phyloP scores from a whole-genome alignment of 2,329 filamentous ascomycete genomes.

The Colletotrichum sp. region DNA sequence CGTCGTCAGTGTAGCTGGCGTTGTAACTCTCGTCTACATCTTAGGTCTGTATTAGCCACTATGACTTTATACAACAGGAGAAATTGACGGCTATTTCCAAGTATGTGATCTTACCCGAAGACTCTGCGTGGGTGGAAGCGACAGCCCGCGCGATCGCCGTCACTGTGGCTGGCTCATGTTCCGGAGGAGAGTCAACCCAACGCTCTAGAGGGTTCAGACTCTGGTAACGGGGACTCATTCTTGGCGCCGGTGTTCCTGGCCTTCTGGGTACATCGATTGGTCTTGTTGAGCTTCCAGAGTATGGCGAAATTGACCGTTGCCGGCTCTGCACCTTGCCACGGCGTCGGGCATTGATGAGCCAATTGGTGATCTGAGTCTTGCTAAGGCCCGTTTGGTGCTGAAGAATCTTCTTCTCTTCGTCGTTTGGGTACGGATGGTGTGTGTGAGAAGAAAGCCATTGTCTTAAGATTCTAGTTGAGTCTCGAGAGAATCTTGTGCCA shows the following conservation, averaged over 20 bases:
- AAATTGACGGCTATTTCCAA: accelerated
- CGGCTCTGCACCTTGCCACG: conserved; percentile 50
- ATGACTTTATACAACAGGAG: neutral
- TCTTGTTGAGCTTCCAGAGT: conserved; percentile 21
- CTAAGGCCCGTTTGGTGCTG: conserved; percentile 11
- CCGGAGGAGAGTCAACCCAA: conserved; percentile 25
- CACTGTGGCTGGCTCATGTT: conserved; percentile 27
- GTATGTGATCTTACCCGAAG: neutral
- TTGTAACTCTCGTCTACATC: conserved; percentile 1
- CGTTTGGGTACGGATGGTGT: conserved; percentile 12
- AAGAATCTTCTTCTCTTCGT: conserved; percentile 9
- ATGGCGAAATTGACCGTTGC: conserved; percentile 36
- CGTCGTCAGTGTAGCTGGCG: neutral
- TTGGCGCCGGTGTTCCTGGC: neutral
- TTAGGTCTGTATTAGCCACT: neutral
- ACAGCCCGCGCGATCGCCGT: conserved; percentile 25
- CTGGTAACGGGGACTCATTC: neutral
- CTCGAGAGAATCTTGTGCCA: conserved; percentile 26
- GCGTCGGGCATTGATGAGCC: conserved; percentile 13
- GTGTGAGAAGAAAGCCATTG: conserved; percentile 21
- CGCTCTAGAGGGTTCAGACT: conserved; percentile 4
- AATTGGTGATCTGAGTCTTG: conserved; percentile 17
- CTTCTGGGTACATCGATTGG: conserved; percentile 6
- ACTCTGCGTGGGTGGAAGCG: conserved; percentile 15
- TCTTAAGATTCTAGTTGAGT: conserved; percentile 22